These are phyloP conservation scores for Globisporangium mamillatum DNA, from an alignment of 352 stramenopile genomes.

Conservation along the genomic window DNA sequence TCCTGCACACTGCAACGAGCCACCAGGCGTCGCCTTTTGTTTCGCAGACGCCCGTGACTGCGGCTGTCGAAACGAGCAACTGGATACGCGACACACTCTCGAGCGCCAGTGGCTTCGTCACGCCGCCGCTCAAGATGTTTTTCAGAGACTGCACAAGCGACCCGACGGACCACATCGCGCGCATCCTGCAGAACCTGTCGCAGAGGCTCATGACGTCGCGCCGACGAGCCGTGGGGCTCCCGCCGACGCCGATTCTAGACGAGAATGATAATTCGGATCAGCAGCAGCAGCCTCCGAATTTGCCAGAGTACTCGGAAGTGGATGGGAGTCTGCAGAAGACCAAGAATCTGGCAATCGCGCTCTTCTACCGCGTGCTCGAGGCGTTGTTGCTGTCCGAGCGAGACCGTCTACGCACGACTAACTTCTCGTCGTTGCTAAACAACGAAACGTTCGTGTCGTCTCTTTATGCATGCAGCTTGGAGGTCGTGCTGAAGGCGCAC, in stretches of 20 bases:
- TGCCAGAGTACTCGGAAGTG: conserved; percentile 40
- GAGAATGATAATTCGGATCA: conserved; percentile 14
- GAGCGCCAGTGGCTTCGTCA: conserved; percentile 29
- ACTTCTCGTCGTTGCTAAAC: conserved; percentile 79
- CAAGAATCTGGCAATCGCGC: conserved; percentile 54
- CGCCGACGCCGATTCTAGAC: conserved; percentile 3
- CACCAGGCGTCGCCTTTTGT: conserved; percentile 43
- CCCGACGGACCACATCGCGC: conserved; percentile 52
- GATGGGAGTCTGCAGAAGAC: conserved; percentile 78
- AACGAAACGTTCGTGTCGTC: conserved; percentile 79
- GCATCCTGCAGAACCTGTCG: conserved; percentile 45
- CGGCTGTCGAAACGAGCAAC: conserved; percentile 78
- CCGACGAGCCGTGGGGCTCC: conserved; percentile 14
- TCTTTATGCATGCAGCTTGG: conserved; percentile 80
- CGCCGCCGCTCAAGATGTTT: conserved; percentile 46
- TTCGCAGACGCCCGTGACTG: conserved; percentile 69
- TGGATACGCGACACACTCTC: conserved; percentile 72
- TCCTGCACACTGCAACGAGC: conserved; percentile 23
- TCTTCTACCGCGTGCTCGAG: conserved; percentile 85
- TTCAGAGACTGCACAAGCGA: conserved; percentile 60
- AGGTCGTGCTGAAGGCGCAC: conserved; percentile 83
- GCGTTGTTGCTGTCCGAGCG: conserved; percentile 67
- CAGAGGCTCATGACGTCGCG: conserved; percentile 47
- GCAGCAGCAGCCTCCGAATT: neutral
- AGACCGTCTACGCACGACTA: conserved; percentile 55